Evolutionary conservation across 768 basidiomycete genomes (phyloP).

Genomic region (Suillus fuscotomentosus): DNA sequence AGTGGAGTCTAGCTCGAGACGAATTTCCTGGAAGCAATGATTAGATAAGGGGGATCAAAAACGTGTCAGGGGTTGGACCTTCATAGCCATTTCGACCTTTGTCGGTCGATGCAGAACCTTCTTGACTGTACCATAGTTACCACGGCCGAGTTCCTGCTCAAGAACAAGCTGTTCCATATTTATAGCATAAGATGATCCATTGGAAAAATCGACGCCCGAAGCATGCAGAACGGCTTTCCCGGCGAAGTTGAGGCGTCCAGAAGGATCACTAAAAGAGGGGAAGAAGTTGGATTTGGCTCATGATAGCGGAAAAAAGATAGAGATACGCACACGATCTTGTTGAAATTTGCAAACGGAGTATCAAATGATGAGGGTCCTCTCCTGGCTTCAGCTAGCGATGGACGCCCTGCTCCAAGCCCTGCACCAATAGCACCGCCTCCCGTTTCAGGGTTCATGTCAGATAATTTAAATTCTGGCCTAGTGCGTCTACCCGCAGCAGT

Average conservation of each 20-base stretch:
- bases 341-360: constrained; percentile 90
- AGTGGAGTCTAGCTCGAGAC: constrained; percentile 89
- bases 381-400: constrained; percentile 43
- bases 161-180: constrained; percentile 93
- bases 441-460: constrained; percentile 53
- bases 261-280: constrained; percentile 70
- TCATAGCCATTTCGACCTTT: constrained; percentile 98
- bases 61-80: constrained; percentile 52
- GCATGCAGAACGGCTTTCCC: constrained; percentile 94
- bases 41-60: constrained; percentile 3
- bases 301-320: constrained; percentile 5
- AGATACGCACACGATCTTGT: constrained; percentile 82
- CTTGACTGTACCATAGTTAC: constrained; percentile 98
- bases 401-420: constrained; percentile 70
- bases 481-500: constrained; percentile 41
- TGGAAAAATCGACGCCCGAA: constrained; percentile 85
- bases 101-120: constrained; percentile 93
- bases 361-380: constrained; percentile 43
- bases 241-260: constrained; percentile 90
- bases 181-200: constrained; percentile 87
- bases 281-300: constrained; percentile 6
- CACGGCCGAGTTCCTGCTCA: constrained; percentile 91
- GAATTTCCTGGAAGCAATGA: constrained; percentile 75
- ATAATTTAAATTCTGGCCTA: constrained; percentile 60
- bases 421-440: constrained; percentile 60